Base-by-base conservation (phyloP, 306 rosid species). In the Cucumis melo region DNA sequence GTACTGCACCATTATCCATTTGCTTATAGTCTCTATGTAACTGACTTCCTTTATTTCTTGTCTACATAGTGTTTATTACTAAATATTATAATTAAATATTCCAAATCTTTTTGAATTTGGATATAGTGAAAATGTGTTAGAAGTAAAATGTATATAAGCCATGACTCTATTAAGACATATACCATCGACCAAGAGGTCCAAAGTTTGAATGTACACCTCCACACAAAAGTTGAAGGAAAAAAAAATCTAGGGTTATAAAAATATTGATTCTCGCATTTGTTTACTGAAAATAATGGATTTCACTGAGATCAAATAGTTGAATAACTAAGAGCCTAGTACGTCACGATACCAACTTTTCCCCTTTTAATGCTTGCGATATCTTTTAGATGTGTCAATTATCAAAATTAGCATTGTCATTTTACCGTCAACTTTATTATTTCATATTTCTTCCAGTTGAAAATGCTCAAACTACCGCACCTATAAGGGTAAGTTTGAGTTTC, bases 381-480 rank as follows among this genome's bases (percentile, higher is more conserved):
- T n/a, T 65, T 65, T 16, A 38, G 72, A 36, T 19, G 48, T 66
- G 20, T 44, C 27, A 67, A 41, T 67, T 16, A 17, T 67, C 55
- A 68, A 42, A 39, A 44, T 42, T 65, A 65, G 29, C 56, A 21
- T 20, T 2, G 21, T 68, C 56, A 41, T 68, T 21, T 20, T 2
- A 70, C 59, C 27, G 24, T 70, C 58, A 23, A 46, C 55, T 46
- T 48, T 15, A 24, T 27, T 53, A 55, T 74, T 72, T 61, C 65
- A 63, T 80, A 55, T 64, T 65, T 14, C 87, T 80, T 84, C 80
- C 78, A 90, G 99, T 51, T 78, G 77, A 81, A 70, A 93, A 90
- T 27, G 78, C 87, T 62, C 90, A 92, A 74, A 87, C 89, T 75
- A 86, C 90, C 12, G 87, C 86, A 41, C 92, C 88, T 21, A 74